Percentiles rank a stretch among this genome's conserved stretches.
These are phyloP conservation scores for Achlya hypogyna DNA, from an alignment of 352 stramenopile genomes.

Conservation along the genomic window DNA sequence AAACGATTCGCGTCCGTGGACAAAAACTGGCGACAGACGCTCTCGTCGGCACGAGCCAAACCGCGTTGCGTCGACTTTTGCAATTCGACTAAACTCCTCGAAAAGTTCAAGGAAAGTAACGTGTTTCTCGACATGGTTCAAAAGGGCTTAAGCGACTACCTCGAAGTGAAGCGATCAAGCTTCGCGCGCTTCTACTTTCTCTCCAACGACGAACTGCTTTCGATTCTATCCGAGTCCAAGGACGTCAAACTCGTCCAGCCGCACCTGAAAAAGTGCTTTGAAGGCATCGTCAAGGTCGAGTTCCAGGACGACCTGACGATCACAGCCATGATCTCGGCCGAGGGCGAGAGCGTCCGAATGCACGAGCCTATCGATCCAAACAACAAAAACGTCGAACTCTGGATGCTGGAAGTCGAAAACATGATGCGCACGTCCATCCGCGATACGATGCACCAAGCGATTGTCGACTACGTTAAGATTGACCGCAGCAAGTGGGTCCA, in stretches of 20 bases:
- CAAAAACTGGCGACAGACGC: conserved; percentile 92
- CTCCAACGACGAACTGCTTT: conserved; percentile 90
- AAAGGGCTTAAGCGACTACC: conserved; percentile 87
- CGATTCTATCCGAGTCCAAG: conserved; percentile 89
- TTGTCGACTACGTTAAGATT: conserved; percentile 81
- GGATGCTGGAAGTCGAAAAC: conserved; percentile 91
- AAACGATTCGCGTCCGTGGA: conserved; percentile 93
- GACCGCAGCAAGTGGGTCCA: conserved; percentile 88
- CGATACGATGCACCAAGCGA: conserved; percentile 79
- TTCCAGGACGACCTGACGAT: conserved; percentile 87
- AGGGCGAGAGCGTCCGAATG: conserved; percentile 84
- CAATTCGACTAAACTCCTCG: conserved; percentile 85
- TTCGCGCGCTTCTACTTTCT: conserved; percentile 93
- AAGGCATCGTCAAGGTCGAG: conserved; percentile 86
- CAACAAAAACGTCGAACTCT: conserved; percentile 88
- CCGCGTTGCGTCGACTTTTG: conserved; percentile 90
- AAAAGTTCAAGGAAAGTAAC: conserved; percentile 91
- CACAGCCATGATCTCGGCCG: conserved; percentile 87
- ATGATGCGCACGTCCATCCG: conserved; percentile 89
- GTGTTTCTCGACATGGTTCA: conserved; percentile 90
- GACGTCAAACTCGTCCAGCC: conserved; percentile 89
- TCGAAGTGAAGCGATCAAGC: conserved; percentile 87
- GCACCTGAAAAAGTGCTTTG: conserved; percentile 92
- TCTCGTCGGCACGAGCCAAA: conserved; percentile 79
- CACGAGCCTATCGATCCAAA: conserved; percentile 80